Base-by-base conservation (phyloP, 2,329 filamentous ascomycete species). In the Trichoderma breve region DNA sequence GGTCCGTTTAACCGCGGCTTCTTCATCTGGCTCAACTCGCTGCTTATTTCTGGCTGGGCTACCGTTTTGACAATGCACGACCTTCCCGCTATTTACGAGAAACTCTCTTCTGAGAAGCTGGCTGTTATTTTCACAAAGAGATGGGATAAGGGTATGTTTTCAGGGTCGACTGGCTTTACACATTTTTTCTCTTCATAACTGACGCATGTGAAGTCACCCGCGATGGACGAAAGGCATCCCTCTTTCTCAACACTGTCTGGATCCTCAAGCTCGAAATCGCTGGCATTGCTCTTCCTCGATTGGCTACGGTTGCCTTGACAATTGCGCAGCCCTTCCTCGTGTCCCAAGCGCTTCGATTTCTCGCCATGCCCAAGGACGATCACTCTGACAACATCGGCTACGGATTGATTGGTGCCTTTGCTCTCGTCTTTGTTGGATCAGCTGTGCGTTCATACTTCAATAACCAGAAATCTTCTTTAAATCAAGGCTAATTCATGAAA, bases 31-130 rank as follows among this genome's bases (percentile, higher is more conserved):
- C 72, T 81, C 15, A 80, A 81, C 43, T 81, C 82, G 3, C 76
- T 90, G 7, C 84, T 90, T 55, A 81, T 81, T 30, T 78, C 79
- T 18, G 86, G 87, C 0, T 88, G 83, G 78, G 81, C 77, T 5
- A 84, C 81, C 7, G 73, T 75, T 7, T 57, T 81, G 14, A 78
- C 76, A 1, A 76, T 75, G 18, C 74, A 76, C 34, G 77, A 77
- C 4, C 70, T 81, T 3, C 80, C 80, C 3, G 30, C 70, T 1
- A 79, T 80, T 9, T 76, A 79, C 8, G 78, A 81, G 39, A 78
- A 78, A 26, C 62, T 81, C 1, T 77, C 74, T 0, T 81, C 79
- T 0, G 75, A 75, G n/a, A 77, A 75, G 11, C 76, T 81, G 34
- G 73, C 75, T 1, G 60, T 74, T 6, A 60, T 73, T 4, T 78